phyloP scores from a whole-genome alignment of 768 basidiomycete genomes.

The Gymnopilus junonius region DNA sequence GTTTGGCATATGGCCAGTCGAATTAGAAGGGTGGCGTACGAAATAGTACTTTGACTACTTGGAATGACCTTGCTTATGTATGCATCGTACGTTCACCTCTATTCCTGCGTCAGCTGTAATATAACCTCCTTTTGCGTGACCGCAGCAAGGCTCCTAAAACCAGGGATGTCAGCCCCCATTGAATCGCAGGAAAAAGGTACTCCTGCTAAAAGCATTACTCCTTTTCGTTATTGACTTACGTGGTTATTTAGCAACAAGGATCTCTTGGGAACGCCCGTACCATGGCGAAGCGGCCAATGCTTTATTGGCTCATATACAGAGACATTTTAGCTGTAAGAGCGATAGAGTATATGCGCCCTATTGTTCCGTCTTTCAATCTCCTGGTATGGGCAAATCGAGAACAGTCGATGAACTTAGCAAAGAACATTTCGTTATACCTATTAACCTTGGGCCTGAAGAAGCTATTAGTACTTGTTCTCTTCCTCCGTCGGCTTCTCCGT shows the following conservation, averaged over 20 bases:
- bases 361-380: slow-evolving; percentile 19
- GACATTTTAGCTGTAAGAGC: neutral
- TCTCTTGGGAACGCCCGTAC: neutral
- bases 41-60: no score
- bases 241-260: neutral
- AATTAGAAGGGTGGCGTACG: no score
- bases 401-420: slow-evolving; percentile 16
- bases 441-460: slow-evolving; percentile 14
- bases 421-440: slow-evolving; percentile 16
- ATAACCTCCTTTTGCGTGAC: no score
- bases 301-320: neutral
- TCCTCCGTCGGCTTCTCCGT: neutral
- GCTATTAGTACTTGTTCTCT: slow-evolving; percentile 7
- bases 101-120: no score
- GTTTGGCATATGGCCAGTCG: no score
- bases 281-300: neutral
- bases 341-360: slow-evolving; percentile 1
- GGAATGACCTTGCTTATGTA: no score
- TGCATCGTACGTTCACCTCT: no score
- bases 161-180: no score
- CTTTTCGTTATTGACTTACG: neutral
- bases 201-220: no score
- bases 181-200: no score
- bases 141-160: no score
- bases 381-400: slow-evolving; percentile 23